A percentile compares a stretch with the other conserved stretches of the same genome.
These are phyloP conservation scores for Castanospermum australe DNA, from an alignment of 306 rosid species.

Conservation along the genomic window DNA sequence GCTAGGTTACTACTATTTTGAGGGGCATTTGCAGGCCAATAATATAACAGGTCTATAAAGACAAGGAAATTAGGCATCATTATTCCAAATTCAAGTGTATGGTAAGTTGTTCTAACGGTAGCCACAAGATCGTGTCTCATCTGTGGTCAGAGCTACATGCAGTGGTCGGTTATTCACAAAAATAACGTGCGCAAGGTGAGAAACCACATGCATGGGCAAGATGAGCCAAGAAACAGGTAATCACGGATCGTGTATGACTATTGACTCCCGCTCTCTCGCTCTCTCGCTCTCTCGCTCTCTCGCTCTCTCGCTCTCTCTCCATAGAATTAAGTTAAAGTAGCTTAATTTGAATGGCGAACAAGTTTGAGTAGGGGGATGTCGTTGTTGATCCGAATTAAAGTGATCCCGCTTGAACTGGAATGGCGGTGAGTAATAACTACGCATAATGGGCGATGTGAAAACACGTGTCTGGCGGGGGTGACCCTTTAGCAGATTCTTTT, in stretches of 20 bases:
- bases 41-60: too few species aligned
- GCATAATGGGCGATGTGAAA: background rate
- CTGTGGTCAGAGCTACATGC: too few species aligned
- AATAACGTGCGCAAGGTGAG: too few species aligned
- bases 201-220: background rate
- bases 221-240: background rate
- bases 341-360: slow-evolving; percentile 3
- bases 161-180: background rate
- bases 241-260: slow-evolving; percentile 13
- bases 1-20: too few species aligned
- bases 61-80: too few species aligned
- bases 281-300: background rate
- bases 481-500: background rate
- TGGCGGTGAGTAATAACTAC: slow-evolving; percentile 20
- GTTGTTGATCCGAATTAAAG: background rate
- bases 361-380: background rate
- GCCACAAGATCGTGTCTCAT: background rate
- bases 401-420: slow-evolving; percentile 11
- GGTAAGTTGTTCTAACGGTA: background rate
- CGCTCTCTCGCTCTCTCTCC: background rate
- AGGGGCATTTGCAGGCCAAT: too few species aligned
- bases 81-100: background rate
- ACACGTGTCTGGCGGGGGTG: slow-evolving; percentile 26
- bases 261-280: background rate
- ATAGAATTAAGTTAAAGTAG: background rate